Base-by-base conservation (phyloP, 208 protist species). In the Trypanosoma lewisi region DNA sequence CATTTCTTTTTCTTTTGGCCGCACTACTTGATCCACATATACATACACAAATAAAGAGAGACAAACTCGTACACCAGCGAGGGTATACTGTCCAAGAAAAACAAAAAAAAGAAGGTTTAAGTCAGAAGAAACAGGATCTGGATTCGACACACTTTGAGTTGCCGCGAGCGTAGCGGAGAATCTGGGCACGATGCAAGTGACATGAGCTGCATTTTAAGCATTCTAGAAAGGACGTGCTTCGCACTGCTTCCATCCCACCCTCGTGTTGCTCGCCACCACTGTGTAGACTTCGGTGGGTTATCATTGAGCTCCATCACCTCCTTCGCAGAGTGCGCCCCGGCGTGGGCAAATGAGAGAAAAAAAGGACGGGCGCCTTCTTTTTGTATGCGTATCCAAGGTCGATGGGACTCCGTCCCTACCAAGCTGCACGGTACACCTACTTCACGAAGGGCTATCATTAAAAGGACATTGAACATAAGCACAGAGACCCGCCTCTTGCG, bases 81-180 rank as follows among this genome's bases (percentile, higher is more conserved):
- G 2, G 39, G 39, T 3, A 44, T 44, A 5, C 19, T 11, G 7
- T 14, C 4, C 34, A 39, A 11, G 34, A 39, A 39, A 39, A 14
- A 39, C 19, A 19, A 28, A 50, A 28, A 5, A 50, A 27, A 9
- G n/a, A n/a, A n/a, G n/a, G n/a, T n/a, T 63, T 54, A 65, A 4
- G 70, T 63, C 23, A 85, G 58, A 39, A 85, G 67, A 72, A 82
- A 80, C 0, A 85, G 36, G 39, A 86, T 67, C 63, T 86, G 80
- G 33, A 69, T 55, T 34, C 74, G 80, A 71, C 80, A 83, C 16
- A 66, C 58, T 31, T 57, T 53, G 36, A 50, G 23, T n/a, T 76
- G 52, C 8, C 25, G 21, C 23, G 57, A 21, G 4, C 37, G 30
- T 17, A 63, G 39, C 0, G 58, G 2, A n/a, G 44, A n/a, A 0